Evolutionary conservation across 2,329 filamentous ascomycete species (phyloP).

Genomic region (Fusarium oligoseptatum): DNA sequence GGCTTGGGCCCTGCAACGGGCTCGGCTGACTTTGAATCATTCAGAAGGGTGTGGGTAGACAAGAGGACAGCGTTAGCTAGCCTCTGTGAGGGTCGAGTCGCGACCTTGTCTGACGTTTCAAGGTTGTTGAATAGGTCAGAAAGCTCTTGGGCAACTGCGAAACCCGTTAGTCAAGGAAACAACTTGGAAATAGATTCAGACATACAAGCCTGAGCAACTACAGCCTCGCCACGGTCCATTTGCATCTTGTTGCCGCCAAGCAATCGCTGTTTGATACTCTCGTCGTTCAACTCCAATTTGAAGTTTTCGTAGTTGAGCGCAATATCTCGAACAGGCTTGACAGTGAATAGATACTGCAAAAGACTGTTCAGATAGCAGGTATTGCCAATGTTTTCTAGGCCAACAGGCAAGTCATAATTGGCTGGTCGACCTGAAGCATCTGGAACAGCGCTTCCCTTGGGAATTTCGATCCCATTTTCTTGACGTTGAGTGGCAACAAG

Average conservation of each 20-base stretch:
- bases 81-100: slow-evolving; percentile 79
- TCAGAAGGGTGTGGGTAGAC: slow-evolving; percentile 57
- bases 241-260: slow-evolving; percentile 76
- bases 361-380: slow-evolving; percentile 98
- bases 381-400: slow-evolving; percentile 93
- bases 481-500: slow-evolving; percentile 45
- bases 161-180: slow-evolving; percentile 44
- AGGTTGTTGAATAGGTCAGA: slow-evolving; percentile 78
- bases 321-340: slow-evolving; percentile 84
- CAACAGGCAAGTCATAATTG: slow-evolving; percentile 77
- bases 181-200: slow-evolving; percentile 36
- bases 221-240: slow-evolving; percentile 69
- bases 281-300: slow-evolving; percentile 75
- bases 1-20: slow-evolving; percentile 47
- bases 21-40: slow-evolving; percentile 48
- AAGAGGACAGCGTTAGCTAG: slow-evolving; percentile 85
- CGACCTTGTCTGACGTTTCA: slow-evolving; percentile 70
- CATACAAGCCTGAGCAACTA: slow-evolving; percentile 80
- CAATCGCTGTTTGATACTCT: slow-evolving; percentile 73
- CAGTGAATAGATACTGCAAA: slow-evolving; percentile 93
- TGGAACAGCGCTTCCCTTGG: slow-evolving; percentile 5
- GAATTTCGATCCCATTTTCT: slow-evolving; percentile 41
- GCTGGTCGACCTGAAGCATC: slow-evolving; percentile 29
- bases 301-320: slow-evolving; percentile 81
- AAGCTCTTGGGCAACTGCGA: slow-evolving; percentile 79